Base-by-base conservation (phyloP, 1,139 yeast genomes). In the Saccharomyces hybrid region DNA sequence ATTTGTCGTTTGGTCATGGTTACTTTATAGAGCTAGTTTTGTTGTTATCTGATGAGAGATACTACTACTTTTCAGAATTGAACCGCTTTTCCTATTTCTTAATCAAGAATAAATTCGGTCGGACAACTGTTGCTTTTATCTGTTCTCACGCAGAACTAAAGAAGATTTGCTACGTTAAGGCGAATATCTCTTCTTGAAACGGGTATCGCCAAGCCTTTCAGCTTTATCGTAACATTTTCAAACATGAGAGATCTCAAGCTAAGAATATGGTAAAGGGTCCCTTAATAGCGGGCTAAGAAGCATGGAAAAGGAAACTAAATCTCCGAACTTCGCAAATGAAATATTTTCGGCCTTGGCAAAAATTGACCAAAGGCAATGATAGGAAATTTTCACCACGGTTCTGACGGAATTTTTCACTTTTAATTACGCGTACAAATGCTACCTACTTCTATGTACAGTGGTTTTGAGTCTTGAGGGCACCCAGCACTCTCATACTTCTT, bases 241-340 rank as follows among this genome's bases (percentile, higher is more conserved):
- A 5, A 88, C 68, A 9, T 74, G 75, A 0, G 83, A 78, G 26
- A 88, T 69, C 0, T 87, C 88, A 0, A 95, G 93, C 66, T 84
- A 83, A 64, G 32, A 29, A 29, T 29, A 29, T 29, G 32, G 32
- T 29, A 29, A 29, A 29, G 32, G 32, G 32, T 29, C 32, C 32
- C 32, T 29, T 29, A 29, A 11, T 29, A 29, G 32, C 32, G 32
- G 32, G 32, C 32, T 1, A 29, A 29, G 32, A 29, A 29, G 32
- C 32, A 29, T 29, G 32, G 32, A 29, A 29, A 29, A 29, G 32
- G 32, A 29, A 2, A 29, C 32, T 3, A 1, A 11, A 29, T 29
- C 32, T 29, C 32, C 32, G 32, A 29, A 29, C 32, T 29, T 29
- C 32, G 32, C 32, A 29, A 29, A 29, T 29, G 1, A 29, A 29